phyloP scores from a whole-genome alignment of 2,329 filamentous ascomycete species.

The Chrysosporium queenslandicum region DNA sequence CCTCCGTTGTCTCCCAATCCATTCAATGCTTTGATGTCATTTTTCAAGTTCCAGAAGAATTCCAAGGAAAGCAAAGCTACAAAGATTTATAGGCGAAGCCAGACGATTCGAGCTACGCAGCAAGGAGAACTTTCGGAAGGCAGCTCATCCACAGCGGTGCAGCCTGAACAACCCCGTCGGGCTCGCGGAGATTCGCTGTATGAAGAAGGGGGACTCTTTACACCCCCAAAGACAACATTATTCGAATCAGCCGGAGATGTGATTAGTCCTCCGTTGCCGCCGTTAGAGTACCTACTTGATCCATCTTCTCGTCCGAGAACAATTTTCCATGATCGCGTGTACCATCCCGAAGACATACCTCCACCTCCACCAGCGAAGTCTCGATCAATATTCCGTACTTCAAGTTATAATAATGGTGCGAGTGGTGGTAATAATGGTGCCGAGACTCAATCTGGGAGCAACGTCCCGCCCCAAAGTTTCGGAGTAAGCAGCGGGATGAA shows the following conservation, averaged over 20 bases:
- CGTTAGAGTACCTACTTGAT: slow-evolving; percentile 70
- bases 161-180: slow-evolving; percentile 19
- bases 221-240: slow-evolving; percentile 81
- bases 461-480: neutral
- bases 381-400: slow-evolving; percentile 32
- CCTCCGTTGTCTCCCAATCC: slow-evolving; percentile 38
- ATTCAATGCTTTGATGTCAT: slow-evolving; percentile 57
- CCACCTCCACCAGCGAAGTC: slow-evolving; percentile 51
- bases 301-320: slow-evolving; percentile 71
- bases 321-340: slow-evolving; percentile 94
- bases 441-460: slow-evolving; percentile 1
- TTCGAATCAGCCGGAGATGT: slow-evolving; percentile 93
- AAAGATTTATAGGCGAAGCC: slow-evolving; percentile 66
- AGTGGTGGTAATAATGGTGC: slow-evolving; percentile 11
- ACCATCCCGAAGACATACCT: slow-evolving; percentile 87
- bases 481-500: slow-evolving; percentile 50
- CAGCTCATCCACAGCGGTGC: neutral
- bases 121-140: neutral
- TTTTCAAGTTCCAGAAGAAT: slow-evolving; percentile 53
- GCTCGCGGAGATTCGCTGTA: slow-evolving; percentile 44
- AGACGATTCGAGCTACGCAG: slow-evolving; percentile 49
- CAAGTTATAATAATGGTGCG: slow-evolving; percentile 9
- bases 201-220: slow-evolving; percentile 45
- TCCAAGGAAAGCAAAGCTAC: slow-evolving; percentile 36
- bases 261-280: slow-evolving; percentile 77